Base-by-base conservation (phyloP, 1,284 basidiomycete species). In the Tilletia caries region DNA sequence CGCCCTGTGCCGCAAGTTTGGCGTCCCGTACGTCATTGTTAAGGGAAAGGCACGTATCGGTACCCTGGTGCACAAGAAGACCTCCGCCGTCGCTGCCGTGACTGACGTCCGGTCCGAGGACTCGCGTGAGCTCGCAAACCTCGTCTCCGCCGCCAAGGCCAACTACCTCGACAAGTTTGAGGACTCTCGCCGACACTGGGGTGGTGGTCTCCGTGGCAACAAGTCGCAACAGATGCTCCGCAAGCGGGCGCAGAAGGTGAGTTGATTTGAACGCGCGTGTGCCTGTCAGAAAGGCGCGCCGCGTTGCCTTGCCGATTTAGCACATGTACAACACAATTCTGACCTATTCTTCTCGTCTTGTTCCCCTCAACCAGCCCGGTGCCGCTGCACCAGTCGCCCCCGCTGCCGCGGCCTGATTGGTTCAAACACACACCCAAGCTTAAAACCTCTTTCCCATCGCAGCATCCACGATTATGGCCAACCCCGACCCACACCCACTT, bases 1-100 rank as follows among this genome's bases (percentile, higher is more conserved):
- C 73, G 94, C 95, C 71, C 90, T 98, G 75, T 98, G 95, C 88
- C 90, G 94, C 86, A 97, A 97, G 90, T 96, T 97, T 94, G 95
- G 94, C 84, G 90, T 97, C 65, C 93, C 93, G 43, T 98, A 98
- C 86, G 93, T 95, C 76, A 97, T 98, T 80, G 93, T 97, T 82
- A 96, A 97, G 89, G 91, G 82, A 81, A 98, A 97, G 87, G 92
- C 95, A 70, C 92, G 95, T 84, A 91, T 98, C 79, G 95, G 95
- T 79, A 93, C 93, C 18, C 92, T 95, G 71, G 93, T 95, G 67
- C 92, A 95, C 89, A 96, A 97, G 90, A 98, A 98, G 90, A 97
- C 94, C 70, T 89, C 93, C 68, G 91, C 95, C 73, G 91, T 96
- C 73, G 86, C 94, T 71, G 91, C 91, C 66, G 86, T 98, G 77